phyloP scores from a whole-genome alignment of 306 rosid species.

The Mucuna pruriens region DNA sequence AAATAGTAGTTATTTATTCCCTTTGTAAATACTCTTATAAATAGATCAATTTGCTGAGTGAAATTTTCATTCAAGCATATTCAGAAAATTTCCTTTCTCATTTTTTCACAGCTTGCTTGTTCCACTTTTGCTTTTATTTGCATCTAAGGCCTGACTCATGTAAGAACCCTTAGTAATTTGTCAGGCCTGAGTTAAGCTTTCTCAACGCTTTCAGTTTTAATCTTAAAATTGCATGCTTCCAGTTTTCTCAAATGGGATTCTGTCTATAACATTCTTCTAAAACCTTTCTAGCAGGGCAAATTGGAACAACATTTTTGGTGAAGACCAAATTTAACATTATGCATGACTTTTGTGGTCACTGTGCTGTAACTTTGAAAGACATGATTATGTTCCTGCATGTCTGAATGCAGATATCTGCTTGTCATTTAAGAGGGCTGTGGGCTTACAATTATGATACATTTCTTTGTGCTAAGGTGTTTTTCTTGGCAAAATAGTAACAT shows the following conservation, averaged over 20 bases:
- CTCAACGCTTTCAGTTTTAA: not conserved
- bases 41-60: too few relatives aligned
- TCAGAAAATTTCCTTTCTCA: too few relatives aligned
- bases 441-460: not conserved
- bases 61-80: too few relatives aligned
- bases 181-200: not conserved
- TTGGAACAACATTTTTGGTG: not conserved
- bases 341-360: not conserved
- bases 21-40: too few relatives aligned
- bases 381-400: not conserved
- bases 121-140: not conserved
- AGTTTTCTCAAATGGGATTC: not conserved
- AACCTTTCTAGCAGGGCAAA: not conserved
- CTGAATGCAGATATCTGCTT: not conserved
- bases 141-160: not conserved
- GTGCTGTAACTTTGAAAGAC: not conserved
- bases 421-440: not conserved
- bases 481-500: not conserved
- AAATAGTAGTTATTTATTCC: too few relatives aligned
- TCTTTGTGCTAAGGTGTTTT: too few relatives aligned
- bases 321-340: not conserved
- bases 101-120: too few relatives aligned
- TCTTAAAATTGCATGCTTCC: not conserved
- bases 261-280: not conserved
- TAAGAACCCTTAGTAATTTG: not conserved